These are phyloP conservation scores for Boletus tomentosulus DNA, from an alignment of 768 basidiomycete genomes.

Conservation along the genomic window DNA sequence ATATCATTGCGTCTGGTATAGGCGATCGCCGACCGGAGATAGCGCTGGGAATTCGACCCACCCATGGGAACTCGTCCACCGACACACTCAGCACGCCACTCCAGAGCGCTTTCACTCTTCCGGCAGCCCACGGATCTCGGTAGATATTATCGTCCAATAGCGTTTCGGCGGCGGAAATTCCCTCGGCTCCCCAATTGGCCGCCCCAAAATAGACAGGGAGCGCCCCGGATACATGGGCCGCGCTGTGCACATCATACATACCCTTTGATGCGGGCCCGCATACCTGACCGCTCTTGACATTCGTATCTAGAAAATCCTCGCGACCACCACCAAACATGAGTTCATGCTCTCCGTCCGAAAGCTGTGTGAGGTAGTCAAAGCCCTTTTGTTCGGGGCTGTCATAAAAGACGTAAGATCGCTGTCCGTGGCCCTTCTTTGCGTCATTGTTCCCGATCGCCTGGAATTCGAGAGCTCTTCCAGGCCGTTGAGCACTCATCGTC, in stretches of 20 bases:
- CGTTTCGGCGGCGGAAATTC: slow-evolving; percentile 12
- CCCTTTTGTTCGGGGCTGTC: slow-evolving; percentile 34
- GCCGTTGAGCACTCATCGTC: slow-evolving; percentile 62
- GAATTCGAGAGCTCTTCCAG: slow-evolving; percentile 36
- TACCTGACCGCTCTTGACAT: slow-evolving; percentile 1
- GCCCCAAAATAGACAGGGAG: slow-evolving; percentile 53
- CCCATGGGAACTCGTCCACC: slow-evolving; percentile 63
- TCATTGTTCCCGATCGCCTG: not conserved
- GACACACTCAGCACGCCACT: slow-evolving; percentile 62
- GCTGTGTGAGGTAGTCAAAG: slow-evolving; percentile 71
- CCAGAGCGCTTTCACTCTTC: slow-evolving; percentile 55
- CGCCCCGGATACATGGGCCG: slow-evolving; percentile 44
- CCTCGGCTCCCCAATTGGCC: slow-evolving; percentile 41
- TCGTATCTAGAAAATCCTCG: slow-evolving; percentile 19
- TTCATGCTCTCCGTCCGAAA: slow-evolving; percentile 39
- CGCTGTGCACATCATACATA: slow-evolving; percentile 33
- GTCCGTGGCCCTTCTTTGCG: slow-evolving; percentile 31
- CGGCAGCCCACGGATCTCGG: slow-evolving; percentile 33
- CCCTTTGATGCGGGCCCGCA: slow-evolving; percentile 28
- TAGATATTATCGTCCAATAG: slow-evolving; percentile 1
- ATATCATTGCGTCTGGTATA: not conserved
- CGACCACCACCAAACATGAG: slow-evolving; percentile 70
- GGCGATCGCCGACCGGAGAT: slow-evolving; percentile 42
- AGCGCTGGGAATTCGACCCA: slow-evolving; percentile 53
- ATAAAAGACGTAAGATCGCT: slow-evolving; percentile 58